Evolutionary conservation across 164 flowering plant species (phyloP), one percentile per base, ranked within the genome.

Genomic region (Akebia trifoliata): DNA sequence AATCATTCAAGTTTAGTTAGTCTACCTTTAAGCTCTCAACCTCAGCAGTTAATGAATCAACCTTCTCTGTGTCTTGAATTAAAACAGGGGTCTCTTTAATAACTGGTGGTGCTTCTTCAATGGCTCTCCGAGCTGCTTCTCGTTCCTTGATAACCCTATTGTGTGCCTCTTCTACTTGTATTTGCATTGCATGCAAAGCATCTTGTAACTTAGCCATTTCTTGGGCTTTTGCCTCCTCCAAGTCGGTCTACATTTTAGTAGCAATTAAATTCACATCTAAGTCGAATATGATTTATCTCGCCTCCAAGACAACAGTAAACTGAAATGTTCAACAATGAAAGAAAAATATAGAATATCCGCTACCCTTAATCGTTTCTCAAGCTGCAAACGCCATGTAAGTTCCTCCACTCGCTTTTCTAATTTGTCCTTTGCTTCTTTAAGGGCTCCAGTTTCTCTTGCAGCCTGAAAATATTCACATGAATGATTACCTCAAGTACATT

Each of bases 351-450:
- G 12, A n/a, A 50, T 38, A 49, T 32, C 47, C 30, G n/a, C 51
- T 70, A 93, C 99, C 85, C 90, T 77, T 57, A 86, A 59, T 59
- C 91, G 85, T 63, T 88, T 88, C 79, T 90, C 99, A 48, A 87
- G 63, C 71, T 94, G 99, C 72, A 94, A 73, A 38, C 99, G 89
- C 97, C 97, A 94, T 64, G 97, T 83, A 69, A 94, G 96, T 59
- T 94, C 99, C 71, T 94, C 99, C 55, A 94, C 97, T 44, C 87
- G 91, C 77, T 94, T 94, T 78, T 94, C 97, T 50, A 94, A 80
- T 70, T 87, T 94, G 80, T 94, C 96, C 61, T 94, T 94, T 31
- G 95, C 95, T 74, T 94, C 97, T 81, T 88, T 88, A 37, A 90
- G 96, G 32, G 95, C 96, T 17, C 99, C 99, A 3, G 99, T 94